Evolutionary conservation across 2,329 filamentous ascomycete genomes (phyloP).

Genomic region (Calonectria ilicicola): DNA sequence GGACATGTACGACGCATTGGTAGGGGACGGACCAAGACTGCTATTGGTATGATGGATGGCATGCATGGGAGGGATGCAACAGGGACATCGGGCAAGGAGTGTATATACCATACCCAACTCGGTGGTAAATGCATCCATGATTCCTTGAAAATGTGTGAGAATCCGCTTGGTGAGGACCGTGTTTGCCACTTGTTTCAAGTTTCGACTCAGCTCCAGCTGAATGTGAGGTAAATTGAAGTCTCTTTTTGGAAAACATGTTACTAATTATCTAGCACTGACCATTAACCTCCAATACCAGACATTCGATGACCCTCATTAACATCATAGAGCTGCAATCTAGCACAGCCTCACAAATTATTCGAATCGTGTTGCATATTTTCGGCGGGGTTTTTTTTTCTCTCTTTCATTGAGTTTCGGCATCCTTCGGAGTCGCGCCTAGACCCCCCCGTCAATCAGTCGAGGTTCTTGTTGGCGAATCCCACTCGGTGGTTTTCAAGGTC

Average conservation of each 20-base stretch:
- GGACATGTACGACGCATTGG: constrained; percentile 14
- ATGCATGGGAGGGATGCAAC: background rate
- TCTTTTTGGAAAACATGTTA: constrained; percentile 12
- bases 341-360: constrained; percentile 12
- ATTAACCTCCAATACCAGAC: background rate
- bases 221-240: background rate
- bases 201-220: background rate
- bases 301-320: constrained; percentile 8
- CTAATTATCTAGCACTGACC: constrained; percentile 13
- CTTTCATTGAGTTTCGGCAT: background rate
- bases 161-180: background rate
- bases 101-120: constrained; percentile 36
- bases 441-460: constrained; percentile 37
- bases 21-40: constrained; percentile 4
- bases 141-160: constrained; percentile 16
- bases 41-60: constrained; percentile 11
- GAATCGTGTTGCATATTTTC: constrained; percentile 20
- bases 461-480: constrained; percentile 59
- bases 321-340: constrained; percentile 1
- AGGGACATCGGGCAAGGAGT: constrained; percentile 22
- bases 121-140: constrained; percentile 32
- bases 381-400: background rate
- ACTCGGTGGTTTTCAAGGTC: constrained; percentile 60
- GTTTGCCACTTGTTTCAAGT: background rate
- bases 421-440: background rate